These are phyloP conservation scores for Candida andamanensis DNA, from an alignment of 805 yeast species.

Conservation along the genomic window DNA sequence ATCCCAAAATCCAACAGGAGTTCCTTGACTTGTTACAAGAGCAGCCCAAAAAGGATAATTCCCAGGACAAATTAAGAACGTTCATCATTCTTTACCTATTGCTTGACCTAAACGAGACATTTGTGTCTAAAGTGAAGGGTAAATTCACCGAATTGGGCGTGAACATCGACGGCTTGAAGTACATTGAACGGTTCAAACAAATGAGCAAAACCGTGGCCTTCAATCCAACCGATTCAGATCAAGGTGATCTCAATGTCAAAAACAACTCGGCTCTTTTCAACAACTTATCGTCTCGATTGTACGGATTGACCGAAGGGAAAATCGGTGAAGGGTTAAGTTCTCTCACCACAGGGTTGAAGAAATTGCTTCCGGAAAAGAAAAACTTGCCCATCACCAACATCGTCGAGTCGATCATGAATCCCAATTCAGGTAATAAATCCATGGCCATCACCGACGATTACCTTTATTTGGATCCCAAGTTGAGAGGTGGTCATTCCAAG, in stretches of 20 bases:
- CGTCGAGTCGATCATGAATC: conserved; percentile 89
- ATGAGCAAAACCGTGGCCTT: conserved; percentile 18
- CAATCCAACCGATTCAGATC: conserved; percentile 10
- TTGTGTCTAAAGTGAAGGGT: conserved; percentile 52
- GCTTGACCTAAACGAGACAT: conserved; percentile 36
- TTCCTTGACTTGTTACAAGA: conserved; percentile 56
- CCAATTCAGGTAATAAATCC: conserved; percentile 61
- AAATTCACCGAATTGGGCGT: conserved; percentile 51
- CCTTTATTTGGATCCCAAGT: conserved; percentile 83
- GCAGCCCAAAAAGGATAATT: conserved; percentile 49
- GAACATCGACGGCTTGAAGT: conserved; percentile 57
- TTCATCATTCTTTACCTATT: conserved; percentile 72
- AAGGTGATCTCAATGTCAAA: conserved; percentile 11
- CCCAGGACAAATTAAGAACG: conserved; percentile 80
- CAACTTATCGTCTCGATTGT: conserved; percentile 69
- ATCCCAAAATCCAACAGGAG: conserved; percentile 51
- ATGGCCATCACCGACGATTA: conserved; percentile 80
- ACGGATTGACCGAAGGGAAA: conserved; percentile 78
- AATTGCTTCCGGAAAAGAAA: conserved; percentile 80
- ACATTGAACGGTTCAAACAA: conserved; percentile 79
- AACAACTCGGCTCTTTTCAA: conserved; percentile 58
- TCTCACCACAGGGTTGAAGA: conserved; percentile 81
- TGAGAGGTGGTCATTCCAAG: conserved; percentile 84
- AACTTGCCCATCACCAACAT: conserved; percentile 85
- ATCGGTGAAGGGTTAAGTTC: conserved; percentile 87